Conservation (phyloP, 2,329 filamentous ascomycete species). For the Elsinoe necatrix region DNA sequence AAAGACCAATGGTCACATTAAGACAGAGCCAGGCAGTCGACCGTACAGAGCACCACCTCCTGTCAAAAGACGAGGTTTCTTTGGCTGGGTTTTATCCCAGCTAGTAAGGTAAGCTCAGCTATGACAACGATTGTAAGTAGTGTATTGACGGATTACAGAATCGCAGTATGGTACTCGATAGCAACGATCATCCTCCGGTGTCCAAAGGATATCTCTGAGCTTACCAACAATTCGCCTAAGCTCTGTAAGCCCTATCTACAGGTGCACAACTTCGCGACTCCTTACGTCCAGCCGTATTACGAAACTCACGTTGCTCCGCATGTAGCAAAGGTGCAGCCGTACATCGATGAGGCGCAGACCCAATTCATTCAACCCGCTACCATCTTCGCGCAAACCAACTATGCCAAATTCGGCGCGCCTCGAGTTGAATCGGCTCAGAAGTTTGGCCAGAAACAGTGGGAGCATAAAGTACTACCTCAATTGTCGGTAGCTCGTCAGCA, state of each 20-base stretch:
- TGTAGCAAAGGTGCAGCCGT: conserved; percentile 66
- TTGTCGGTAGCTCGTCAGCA: conserved; percentile 56
- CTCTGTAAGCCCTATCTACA: conserved; percentile 74
- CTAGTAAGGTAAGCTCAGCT: conserved; percentile 6
- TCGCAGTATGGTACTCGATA: conserved; percentile 80
- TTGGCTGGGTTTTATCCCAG: conserved; percentile 14
- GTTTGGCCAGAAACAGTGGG: conserved; percentile 67
- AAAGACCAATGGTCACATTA: conserved; percentile 15
- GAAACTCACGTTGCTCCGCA: conserved; percentile 75
- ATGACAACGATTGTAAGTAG: not conserved
- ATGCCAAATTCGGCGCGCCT: conserved; percentile 65
- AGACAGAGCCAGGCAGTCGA: not conserved
- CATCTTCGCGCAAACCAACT: conserved; percentile 52
- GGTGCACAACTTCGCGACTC: conserved; percentile 58
- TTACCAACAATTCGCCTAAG: conserved; percentile 61
- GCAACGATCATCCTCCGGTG: conserved; percentile 75
- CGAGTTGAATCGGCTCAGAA: conserved; percentile 58
- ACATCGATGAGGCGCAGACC: conserved; percentile 51
- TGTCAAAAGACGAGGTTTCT: conserved; percentile 15
- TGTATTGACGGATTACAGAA: conserved; percentile 31
- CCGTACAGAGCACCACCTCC: not conserved
- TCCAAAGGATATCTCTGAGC: conserved; percentile 58
- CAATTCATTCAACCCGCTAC: conserved; percentile 61
- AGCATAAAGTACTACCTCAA: conserved; percentile 67
- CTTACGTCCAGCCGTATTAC: conserved; percentile 79